phyloP scores from a whole-genome alignment of 192 early-diverging fungal species.

The Coemansia sp. region DNA sequence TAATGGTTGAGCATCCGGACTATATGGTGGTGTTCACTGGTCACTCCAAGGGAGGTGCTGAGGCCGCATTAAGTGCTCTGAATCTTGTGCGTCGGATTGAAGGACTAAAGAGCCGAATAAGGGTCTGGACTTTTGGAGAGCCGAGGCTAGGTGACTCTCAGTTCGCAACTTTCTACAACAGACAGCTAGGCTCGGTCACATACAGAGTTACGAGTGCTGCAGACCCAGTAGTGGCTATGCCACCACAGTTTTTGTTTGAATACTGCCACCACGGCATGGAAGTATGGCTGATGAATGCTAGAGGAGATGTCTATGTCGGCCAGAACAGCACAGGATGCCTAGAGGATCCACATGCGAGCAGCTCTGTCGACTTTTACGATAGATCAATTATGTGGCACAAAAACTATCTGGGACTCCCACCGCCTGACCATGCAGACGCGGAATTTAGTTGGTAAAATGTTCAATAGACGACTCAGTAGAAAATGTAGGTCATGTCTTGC shows the following conservation, averaged over 20 bases:
- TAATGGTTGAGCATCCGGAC: constrained; percentile 32
- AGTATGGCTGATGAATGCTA: constrained; percentile 38
- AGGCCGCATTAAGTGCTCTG: constrained; percentile 40
- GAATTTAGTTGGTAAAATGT: constrained; percentile 40
- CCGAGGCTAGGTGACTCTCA: constrained; percentile 37
- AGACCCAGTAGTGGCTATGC: constrained; percentile 48
- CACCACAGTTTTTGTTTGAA: constrained; percentile 36
- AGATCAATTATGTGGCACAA: constrained; percentile 46
- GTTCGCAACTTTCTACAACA: constrained; percentile 42
- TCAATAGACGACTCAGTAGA: too few species aligned
- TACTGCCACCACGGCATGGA: constrained; percentile 48
- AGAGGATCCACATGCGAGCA: constrained; percentile 46
- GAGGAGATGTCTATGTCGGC: constrained; percentile 41
- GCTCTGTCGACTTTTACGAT: constrained; percentile 38
- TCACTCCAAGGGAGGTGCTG: constrained; percentile 49
- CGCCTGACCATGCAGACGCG: constrained; percentile 41
- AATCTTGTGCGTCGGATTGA: constrained; percentile 29
- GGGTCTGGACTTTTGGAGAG: constrained; percentile 51
- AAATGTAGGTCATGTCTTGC: background rate
- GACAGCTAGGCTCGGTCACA: constrained; percentile 27
- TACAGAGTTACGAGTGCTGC: constrained; percentile 38
- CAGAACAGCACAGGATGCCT: constrained; percentile 24
- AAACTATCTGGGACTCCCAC: constrained; percentile 48
- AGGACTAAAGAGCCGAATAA: constrained; percentile 18
- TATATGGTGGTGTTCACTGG: constrained; percentile 48